Evolutionary conservation across 805 yeast genomes (phyloP), one percentile per base, ranked within the genome.

Genomic region (Nakazawaea molendinolei): DNA sequence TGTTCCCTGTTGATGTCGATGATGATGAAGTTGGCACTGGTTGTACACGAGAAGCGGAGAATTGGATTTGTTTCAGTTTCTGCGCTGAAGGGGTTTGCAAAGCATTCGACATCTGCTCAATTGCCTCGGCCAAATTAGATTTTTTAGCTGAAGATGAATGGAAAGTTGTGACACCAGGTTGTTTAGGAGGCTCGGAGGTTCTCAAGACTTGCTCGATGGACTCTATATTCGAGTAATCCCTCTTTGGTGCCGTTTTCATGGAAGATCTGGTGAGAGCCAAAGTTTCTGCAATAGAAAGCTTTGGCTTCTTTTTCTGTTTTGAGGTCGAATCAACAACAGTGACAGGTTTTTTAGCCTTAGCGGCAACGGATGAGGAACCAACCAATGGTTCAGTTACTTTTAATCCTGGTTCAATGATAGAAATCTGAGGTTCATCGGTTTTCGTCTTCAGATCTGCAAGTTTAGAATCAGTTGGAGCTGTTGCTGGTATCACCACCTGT

Each of bases 251-350:
- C 4, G 46, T 54, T 1, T 53, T 50, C 69, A 70, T 67, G 8
- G 65, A 58, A 3, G 71, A 62, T 26, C 79, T 53, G 41, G 71
- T 71, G 36, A 71, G 46, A 0, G 82, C 82, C 44, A 76, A 53
- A 2, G 80, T 72, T 44, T 76, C 79, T 0, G 82, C 81, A 33
- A 76, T 74, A 2, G 81, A 69, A 20, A 74, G 49, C 1, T 65
- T 47, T 25, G 60, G 58, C 16, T 37, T 49, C 23, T 36, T 36
- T 9, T 21, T 7, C 9, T 25, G 25, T 31, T 15, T 12, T 19
- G 25, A 7, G 28, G 38, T 37, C 38, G 17, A 8, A 5, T 24
- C 21, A n/a, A 28, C 24, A 14, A 28, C 28, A 15, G 40, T 10
- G 12, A 28, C 5, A 15, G 40, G 21, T 7, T 18, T 14, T n/a